Evolutionary conservation across 345 rosid genomes (phyloP).

Genomic region (Pistacia atlantica): DNA sequence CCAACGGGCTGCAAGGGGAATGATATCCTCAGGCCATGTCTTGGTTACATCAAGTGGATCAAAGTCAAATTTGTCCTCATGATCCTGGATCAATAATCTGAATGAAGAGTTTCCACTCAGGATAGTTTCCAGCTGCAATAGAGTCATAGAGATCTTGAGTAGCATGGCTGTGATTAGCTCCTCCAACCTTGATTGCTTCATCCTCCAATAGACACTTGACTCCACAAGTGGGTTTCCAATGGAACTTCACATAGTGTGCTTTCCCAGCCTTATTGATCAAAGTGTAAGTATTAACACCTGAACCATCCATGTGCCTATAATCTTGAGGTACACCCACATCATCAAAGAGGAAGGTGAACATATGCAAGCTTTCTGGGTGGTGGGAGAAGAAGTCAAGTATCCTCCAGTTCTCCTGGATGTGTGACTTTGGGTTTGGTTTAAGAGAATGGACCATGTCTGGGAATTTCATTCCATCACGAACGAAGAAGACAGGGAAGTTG

Average conservation of each 20-base stretch:
- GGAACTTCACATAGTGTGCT: conserved; percentile 83
- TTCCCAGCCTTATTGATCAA: conserved; percentile 91
- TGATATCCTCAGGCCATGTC: conserved; percentile 96
- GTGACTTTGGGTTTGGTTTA: conserved; percentile 97
- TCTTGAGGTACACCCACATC: conserved; percentile 92
- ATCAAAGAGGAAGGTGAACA: conserved; percentile 85
- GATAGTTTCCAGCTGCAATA: conserved; percentile 87
- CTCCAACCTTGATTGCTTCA: conserved; percentile 89
- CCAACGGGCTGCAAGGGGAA: conserved; percentile 99
- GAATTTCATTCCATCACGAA: conserved; percentile 97
- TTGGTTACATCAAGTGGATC: conserved; percentile 98
- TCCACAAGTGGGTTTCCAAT: conserved; percentile 98
- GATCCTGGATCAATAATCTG: conserved; percentile 83
- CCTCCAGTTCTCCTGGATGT: conserved; percentile 97
- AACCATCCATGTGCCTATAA: conserved; percentile 96
- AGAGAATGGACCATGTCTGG: conserved; percentile 93
- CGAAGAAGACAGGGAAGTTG: conserved; percentile 94
- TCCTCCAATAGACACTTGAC: conserved; percentile 78
- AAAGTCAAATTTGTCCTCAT: conserved; percentile 78
- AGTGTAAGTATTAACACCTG: conserved; percentile 83
- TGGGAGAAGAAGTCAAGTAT: conserved; percentile 92
- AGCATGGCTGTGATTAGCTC: conserved; percentile 96
- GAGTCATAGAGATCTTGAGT: conserved; percentile 94
- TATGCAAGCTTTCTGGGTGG: conserved; percentile 92
- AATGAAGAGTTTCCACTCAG: conserved; percentile 87